These are phyloP conservation scores for Tausonia pullulans DNA, from an alignment of 1,284 basidiomycete genomes.

Conservation along the genomic window DNA sequence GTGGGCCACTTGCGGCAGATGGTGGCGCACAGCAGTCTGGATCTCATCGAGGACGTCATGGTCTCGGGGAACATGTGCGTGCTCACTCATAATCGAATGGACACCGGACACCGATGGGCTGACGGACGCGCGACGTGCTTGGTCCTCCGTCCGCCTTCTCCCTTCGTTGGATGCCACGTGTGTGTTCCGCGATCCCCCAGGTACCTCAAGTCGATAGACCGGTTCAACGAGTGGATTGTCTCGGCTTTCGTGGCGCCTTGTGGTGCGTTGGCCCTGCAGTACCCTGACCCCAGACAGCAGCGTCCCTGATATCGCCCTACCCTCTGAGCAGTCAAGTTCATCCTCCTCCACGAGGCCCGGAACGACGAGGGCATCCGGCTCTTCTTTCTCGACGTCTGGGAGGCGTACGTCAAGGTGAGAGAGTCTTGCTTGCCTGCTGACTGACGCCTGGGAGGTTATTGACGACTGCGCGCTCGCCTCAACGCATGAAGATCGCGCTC, in stretches of 20 bases:
- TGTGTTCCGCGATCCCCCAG: slow-evolving; percentile 35
- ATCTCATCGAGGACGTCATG: slow-evolving; percentile 83
- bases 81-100: not conserved
- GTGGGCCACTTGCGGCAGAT: slow-evolving; percentile 91
- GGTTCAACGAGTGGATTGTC: slow-evolving; percentile 93
- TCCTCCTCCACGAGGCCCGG: slow-evolving; percentile 81
- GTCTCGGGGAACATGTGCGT: slow-evolving; percentile 74
- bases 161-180: too few relatives aligned
- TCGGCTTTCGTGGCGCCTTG: slow-evolving; percentile 87
- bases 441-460: not conserved
- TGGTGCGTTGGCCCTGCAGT: slow-evolving; percentile 47
- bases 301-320: not conserved
- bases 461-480: not conserved
- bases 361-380: slow-evolving; percentile 87
- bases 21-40: slow-evolving; percentile 86
- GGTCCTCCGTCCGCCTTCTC: too few relatives aligned
- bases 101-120: too few relatives aligned
- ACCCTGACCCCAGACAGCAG: too few relatives aligned
- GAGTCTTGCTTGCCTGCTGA: not conserved
- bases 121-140: too few relatives aligned
- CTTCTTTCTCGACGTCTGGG: slow-evolving; percentile 91
- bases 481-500: slow-evolving; percentile 54
- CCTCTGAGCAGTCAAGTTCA: slow-evolving; percentile 50
- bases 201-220: slow-evolving; percentile 85
- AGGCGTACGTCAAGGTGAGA: slow-evolving; percentile 80